Conservation (phyloP, 345 rosid genomes). For the Eucalyptus tenuipes region DNA sequence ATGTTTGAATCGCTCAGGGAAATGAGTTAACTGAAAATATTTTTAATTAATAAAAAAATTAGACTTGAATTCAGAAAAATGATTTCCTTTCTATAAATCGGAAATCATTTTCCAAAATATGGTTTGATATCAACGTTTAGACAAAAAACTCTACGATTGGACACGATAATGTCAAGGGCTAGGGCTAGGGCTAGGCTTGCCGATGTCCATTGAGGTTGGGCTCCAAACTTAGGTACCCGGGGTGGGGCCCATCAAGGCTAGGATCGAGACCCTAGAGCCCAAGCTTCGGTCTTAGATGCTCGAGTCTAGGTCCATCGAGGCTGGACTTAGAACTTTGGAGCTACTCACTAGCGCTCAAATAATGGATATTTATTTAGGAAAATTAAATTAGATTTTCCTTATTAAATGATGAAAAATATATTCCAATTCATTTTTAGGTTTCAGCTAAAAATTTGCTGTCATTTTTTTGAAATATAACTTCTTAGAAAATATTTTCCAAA, state of each 20-base stretch:
- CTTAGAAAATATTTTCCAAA: fast-evolving
- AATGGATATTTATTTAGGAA: neutral
- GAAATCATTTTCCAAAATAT: neutral
- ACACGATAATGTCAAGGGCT: neutral
- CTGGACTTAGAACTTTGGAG: neutral
- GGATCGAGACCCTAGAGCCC: no score
- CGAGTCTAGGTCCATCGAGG: neutral
- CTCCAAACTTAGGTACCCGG: fast-evolving
- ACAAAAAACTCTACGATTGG: neutral
- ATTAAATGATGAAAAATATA: fast-evolving
- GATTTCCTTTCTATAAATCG: no score
- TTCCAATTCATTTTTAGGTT: fast-evolving
- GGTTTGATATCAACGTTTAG: fast-evolving
- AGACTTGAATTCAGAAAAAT: fast-evolving
- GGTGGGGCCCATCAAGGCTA: fast-evolving
- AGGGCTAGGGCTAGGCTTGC: fast-evolving
- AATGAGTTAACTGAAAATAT: fast-evolving
- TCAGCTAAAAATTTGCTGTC: fast-evolving
- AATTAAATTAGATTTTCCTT: neutral
- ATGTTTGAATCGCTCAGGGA: fast-evolving
- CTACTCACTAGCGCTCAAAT: neutral
- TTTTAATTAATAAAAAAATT: fast-evolving
- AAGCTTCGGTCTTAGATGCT: fast-evolving
- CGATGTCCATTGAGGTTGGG: fast-evolving
- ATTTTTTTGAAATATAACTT: neutral